Base-by-base conservation (phyloP, 345 rosid genomes). In the Brassica nigra region DNA sequence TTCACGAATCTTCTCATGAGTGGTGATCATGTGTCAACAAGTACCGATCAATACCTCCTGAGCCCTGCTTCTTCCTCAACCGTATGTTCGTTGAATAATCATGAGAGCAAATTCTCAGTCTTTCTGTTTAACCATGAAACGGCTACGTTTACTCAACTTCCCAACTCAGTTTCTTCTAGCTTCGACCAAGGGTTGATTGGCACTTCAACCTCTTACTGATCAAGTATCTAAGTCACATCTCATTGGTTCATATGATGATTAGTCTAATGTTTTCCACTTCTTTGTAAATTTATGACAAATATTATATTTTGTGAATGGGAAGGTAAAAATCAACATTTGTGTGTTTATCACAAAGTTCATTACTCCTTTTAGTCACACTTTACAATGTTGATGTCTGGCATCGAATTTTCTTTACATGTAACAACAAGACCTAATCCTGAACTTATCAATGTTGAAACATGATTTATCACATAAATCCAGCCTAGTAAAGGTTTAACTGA, bases 1-100 rank as follows among this genome's bases (percentile, higher is more conserved):
- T 54, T 54, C 18, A 54, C 59, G 59, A 54, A 20, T 57, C 62
- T 57, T 57, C 29, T 57, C 62, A 57, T 57, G 62, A 57, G 62
- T 20, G 62, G 62, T 18, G 62, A 18, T 57, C 29, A 57, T 8
- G 27, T 57, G 62, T 57, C 62, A 57, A 9, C 62, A 18, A 55
- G 4, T n/a, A 18, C 5, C 2, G 29, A 8, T 57, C 55, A 47
- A 47, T 47, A 12, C 55, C 55, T 47, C 55, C 0, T 14, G 55
- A 14, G 16, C 16, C 16, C 55, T 47, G 16, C 55, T 47, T 14
- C 55, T 47, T 42, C 14, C 49, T 11, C 49, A 42, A 10, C 49
- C 12, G 16, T 39, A 39, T 39, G 15, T 47, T 14, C 55, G 12
- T 10, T 14, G 4, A 42, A 42, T 10, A 27, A 16, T 52, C 11